phyloP scores from a whole-genome alignment of 768 basidiomycete genomes.

The Lactifluus volemus region DNA sequence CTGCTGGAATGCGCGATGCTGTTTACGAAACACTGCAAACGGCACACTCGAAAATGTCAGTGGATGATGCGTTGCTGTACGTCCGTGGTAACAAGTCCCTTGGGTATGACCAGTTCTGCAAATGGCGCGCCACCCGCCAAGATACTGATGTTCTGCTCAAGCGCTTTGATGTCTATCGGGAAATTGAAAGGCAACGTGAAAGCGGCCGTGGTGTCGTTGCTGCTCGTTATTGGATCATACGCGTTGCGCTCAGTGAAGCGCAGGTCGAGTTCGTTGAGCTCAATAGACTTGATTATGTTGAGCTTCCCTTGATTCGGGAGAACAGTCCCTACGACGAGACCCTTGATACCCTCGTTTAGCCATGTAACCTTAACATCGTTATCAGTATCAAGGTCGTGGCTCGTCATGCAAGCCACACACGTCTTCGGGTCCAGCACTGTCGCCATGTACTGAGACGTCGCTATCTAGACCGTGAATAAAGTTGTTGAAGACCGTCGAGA shows the following conservation, averaged over 20 bases:
- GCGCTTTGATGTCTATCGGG: slow-evolving; percentile 54
- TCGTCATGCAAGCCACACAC: slow-evolving; percentile 28
- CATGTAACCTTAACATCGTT: slow-evolving; percentile 45
- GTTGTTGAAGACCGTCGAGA: slow-evolving; percentile 61
- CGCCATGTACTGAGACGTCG: slow-evolving; percentile 48
- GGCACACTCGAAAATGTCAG: slow-evolving; percentile 51
- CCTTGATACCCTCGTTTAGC: slow-evolving; percentile 64
- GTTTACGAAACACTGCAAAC: slow-evolving; percentile 43
- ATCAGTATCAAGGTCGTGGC: neutral
- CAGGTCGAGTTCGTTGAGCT: slow-evolving; percentile 49
- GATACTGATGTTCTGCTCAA: slow-evolving; percentile 51
- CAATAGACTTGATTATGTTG: slow-evolving; percentile 55
- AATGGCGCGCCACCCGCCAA: slow-evolving; percentile 45
- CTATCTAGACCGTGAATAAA: slow-evolving; percentile 63
- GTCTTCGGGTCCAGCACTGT: slow-evolving; percentile 46
- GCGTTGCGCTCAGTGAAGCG: slow-evolving; percentile 50
- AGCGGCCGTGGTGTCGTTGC: slow-evolving; percentile 48
- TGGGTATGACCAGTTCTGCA: slow-evolving; percentile 52
- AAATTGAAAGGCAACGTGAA: slow-evolving; percentile 65
- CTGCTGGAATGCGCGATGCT: slow-evolving; percentile 44
- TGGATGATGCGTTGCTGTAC: slow-evolving; percentile 53
- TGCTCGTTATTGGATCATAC: slow-evolving; percentile 50
- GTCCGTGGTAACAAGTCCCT: slow-evolving; percentile 49
- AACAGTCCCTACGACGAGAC: slow-evolving; percentile 46
- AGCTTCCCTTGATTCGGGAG: slow-evolving; percentile 56